Evolutionary conservation across 2,329 filamentous ascomycete species (phyloP), one percentile per base, ranked within the genome.

Genomic region (Hortaea sp.): DNA sequence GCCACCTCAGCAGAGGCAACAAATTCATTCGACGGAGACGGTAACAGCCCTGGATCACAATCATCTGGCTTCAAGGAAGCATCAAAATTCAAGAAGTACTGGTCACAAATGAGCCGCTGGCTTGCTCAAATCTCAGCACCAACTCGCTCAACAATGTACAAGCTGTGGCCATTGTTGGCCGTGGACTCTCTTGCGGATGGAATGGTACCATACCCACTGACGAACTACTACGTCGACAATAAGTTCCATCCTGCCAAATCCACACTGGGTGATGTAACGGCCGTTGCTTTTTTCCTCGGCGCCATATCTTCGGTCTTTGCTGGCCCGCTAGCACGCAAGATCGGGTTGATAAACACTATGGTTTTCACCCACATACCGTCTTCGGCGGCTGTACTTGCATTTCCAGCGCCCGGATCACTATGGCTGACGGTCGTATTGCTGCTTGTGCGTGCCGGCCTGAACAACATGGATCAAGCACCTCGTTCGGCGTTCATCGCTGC

Each of bases 381-480:
- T 0, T 82, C 79, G 0, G 67, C 76, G 0, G 77, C 79, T 0
- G 76, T 82, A 0, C 57, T 81, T 3, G 57, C 82, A 5, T 81
- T 84, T 44, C 79, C 80, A 0, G 57, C 75, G 0, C 76, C 80
- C 0, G 65, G 63, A 5, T 66, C 64, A 2, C 64, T 81, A 1
- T 69, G 69, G 35, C 57, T 77, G 38, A 76, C 78, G 0, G 72
- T 78, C 1, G 67, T 67, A 0, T 66, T 84, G 0, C 65, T 85
- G 1, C 69, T 82, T 28, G 60, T 84, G 13, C 72, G 81, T 5
- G 70, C 78, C 2, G 77, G 77, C 0, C 66, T 84, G 39, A 84
- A 84, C 56, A 79, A 75, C 51, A 83, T 85, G 78, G 81, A 84
- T 51, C 81, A 84, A 65, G 80, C 78, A 0, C 81, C 81, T 0